phyloP scores from a whole-genome alignment of 1,284 basidiomycete species.

The Leccinum fallax region DNA sequence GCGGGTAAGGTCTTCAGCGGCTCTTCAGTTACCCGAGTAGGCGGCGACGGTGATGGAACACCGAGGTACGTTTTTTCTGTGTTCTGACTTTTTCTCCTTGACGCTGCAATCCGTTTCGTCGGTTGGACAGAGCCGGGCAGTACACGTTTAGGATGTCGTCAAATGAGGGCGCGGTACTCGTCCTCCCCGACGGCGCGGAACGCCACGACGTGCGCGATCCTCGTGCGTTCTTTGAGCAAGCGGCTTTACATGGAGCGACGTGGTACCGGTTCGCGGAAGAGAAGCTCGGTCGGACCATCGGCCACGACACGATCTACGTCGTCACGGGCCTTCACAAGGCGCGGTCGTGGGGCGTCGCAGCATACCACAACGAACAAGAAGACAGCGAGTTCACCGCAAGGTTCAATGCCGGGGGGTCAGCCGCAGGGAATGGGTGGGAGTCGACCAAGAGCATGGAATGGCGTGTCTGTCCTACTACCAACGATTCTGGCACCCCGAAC shows the following conservation, averaged over 20 bases:
- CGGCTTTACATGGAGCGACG: slow-evolving; percentile 17
- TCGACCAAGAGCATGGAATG: slow-evolving; percentile 19
- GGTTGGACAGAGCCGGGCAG: slow-evolving; percentile 9
- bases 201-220: slow-evolving; percentile 20
- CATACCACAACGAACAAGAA: slow-evolving; percentile 20
- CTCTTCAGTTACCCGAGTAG: slow-evolving; percentile 17
- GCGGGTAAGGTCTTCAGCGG: slow-evolving; percentile 16
- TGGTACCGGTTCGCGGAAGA: slow-evolving; percentile 32
- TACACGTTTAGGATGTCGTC: slow-evolving; percentile 23
- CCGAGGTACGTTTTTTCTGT: slow-evolving; percentile 13
- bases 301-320: slow-evolving; percentile 28
- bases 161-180: slow-evolving; percentile 27
- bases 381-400: slow-evolving; percentile 14
- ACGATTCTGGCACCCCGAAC: slow-evolving; percentile 14
- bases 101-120: not conserved
- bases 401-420: slow-evolving; percentile 14
- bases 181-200: slow-evolving; percentile 32
- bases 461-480: slow-evolving; percentile 17
- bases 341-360: slow-evolving; percentile 23
- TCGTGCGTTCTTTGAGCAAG: slow-evolving; percentile 19
- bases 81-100: not conserved
- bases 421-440: slow-evolving; percentile 19
- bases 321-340: slow-evolving; percentile 32
- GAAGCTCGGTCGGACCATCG: slow-evolving; percentile 23
- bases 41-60: not conserved